phyloP scores from a whole-genome alignment of 169 alveolate genomes.

The Eimeria falciformis region DNA sequence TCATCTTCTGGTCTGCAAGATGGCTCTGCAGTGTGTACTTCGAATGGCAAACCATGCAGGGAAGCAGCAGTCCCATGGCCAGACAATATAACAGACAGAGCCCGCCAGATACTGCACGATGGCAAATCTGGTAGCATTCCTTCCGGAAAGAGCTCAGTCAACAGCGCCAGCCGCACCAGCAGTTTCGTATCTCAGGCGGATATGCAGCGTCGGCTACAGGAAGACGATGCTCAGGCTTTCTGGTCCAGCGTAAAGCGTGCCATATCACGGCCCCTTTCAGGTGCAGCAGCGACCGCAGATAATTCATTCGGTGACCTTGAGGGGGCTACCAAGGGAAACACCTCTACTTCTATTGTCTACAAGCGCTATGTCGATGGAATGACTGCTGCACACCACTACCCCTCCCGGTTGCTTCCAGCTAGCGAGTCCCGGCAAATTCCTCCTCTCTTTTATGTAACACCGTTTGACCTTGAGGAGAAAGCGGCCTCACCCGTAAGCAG shows the following conservation, averaged over 20 bases:
- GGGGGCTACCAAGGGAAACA: conserved; percentile 37
- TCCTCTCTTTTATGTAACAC: conserved; percentile 56
- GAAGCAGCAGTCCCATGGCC: conserved; percentile 37
- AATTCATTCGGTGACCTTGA: conserved; percentile 5
- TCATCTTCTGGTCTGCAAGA: neutral
- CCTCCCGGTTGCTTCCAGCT: conserved; percentile 73
- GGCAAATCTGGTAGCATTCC: neutral
- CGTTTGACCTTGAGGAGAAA: conserved; percentile 30
- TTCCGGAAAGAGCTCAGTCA: neutral
- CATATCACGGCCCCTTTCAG: conserved; percentile 23
- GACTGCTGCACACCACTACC: conserved; percentile 76
- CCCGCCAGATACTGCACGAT: conserved; percentile 19
- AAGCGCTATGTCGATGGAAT: conserved; percentile 67
- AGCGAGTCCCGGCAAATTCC: conserved; percentile 50
- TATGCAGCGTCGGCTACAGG: conserved; percentile 31
- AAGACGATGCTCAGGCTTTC: neutral
- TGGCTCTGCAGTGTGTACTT: neutral
- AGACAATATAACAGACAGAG: conserved; percentile 33
- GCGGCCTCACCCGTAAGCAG: neutral
- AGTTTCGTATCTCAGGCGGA: conserved; percentile 12
- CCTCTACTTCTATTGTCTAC: conserved; percentile 34
- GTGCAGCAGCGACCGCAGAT: conserved; percentile 3
- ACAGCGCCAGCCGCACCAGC: neutral
- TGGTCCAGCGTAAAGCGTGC: conserved; percentile 40
- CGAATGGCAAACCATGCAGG: conserved; percentile 9